Conservation (phyloP, 768 basidiomycete species). For the Termitomyces sp. region DNA sequence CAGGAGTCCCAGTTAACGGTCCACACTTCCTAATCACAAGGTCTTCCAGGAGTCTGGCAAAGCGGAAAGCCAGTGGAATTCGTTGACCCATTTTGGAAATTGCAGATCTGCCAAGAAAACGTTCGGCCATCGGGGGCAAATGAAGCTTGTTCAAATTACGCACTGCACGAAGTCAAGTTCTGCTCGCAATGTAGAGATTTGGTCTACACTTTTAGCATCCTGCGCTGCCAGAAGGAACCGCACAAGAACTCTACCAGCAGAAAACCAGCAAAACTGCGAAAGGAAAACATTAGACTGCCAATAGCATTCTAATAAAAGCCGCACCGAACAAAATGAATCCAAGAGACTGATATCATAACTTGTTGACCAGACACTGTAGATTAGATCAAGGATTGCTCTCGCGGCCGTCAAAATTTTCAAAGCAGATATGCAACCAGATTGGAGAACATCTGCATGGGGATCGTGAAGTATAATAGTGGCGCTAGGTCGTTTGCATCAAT, state of each 20-base stretch:
- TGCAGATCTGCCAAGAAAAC: constrained; percentile 37
- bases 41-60: constrained; percentile 52
- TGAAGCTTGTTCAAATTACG: constrained; percentile 17
- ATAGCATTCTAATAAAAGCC: neutral
- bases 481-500: constrained; percentile 28
- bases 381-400: constrained; percentile 59
- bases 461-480: constrained; percentile 71
- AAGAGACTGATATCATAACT: constrained; percentile 68
- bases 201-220: constrained; percentile 49
- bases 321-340: constrained; percentile 66
- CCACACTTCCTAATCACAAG: constrained; percentile 35
- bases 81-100: constrained; percentile 60
- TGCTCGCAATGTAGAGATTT: constrained; percentile 49
- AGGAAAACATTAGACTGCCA: neutral
- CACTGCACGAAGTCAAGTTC: constrained; percentile 71
- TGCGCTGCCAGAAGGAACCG: constrained; percentile 63
- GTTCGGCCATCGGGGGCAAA: neutral
- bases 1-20: constrained; percentile 19
- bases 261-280: constrained; percentile 62
- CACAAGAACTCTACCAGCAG: constrained; percentile 58
- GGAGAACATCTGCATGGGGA: constrained; percentile 60
- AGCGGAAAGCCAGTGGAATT: constrained; percentile 60
- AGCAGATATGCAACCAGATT: constrained; percentile 60
- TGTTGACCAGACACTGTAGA: constrained; percentile 62
- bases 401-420: constrained; percentile 64